Percentiles rank a stretch among this genome's conserved stretches.
These are phyloP conservation scores for Pontederia crassipes DNA, from an alignment of 176 grass and related monocot species.

Conservation along the genomic window DNA sequence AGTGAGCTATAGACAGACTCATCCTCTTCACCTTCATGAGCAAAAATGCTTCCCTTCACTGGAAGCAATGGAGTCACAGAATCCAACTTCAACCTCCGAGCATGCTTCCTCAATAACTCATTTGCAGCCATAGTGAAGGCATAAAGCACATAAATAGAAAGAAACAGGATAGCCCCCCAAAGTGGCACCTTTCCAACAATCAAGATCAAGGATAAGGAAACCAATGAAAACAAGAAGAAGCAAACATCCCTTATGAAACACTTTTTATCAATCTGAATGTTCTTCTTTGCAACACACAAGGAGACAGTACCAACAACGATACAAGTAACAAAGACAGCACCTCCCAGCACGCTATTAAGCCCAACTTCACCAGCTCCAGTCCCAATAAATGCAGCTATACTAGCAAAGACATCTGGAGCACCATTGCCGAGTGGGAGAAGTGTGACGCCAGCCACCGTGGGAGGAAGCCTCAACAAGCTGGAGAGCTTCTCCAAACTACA, in stretches of 20 bases:
- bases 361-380: constrained; percentile 74
- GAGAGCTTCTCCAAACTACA: constrained; percentile 98
- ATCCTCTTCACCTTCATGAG: constrained; percentile 50
- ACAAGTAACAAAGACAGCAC: constrained; percentile 93
- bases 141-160: constrained; percentile 76
- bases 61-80: constrained; percentile 75
- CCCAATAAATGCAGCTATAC: constrained; percentile 81
- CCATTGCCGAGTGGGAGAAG: constrained; percentile 92
- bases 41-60: constrained; percentile 74
- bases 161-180: constrained; percentile 78
- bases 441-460: constrained; percentile 76
- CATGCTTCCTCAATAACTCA: constrained; percentile 86
- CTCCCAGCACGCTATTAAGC: constrained; percentile 85
- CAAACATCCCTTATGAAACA: constrained; percentile 87
- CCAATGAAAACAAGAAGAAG: constrained; percentile 71
- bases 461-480: constrained; percentile 54
- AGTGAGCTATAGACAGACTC: constrained; percentile 71
- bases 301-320: constrained; percentile 80
- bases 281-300: constrained; percentile 66
- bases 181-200: constrained; percentile 78
- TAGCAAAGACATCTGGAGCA: constrained; percentile 90
- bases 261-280: constrained; percentile 81
- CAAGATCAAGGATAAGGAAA: constrained; percentile 48
- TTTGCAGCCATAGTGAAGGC: constrained; percentile 82
- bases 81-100: constrained; percentile 71